Conservation (phyloP, 441 rosid genomes). For the Eugenia klotzschiana region DNA sequence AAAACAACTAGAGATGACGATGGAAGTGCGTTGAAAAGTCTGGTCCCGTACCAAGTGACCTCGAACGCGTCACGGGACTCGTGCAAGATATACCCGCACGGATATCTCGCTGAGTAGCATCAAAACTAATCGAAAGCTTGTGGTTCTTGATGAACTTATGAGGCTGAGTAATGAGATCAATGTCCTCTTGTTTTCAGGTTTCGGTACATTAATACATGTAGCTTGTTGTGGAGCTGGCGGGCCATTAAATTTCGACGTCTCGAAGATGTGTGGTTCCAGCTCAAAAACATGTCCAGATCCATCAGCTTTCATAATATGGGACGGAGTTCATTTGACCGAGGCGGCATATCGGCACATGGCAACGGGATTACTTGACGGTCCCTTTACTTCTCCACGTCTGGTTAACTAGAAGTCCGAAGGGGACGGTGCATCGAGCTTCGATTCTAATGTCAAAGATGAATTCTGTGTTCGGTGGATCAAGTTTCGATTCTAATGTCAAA, state of each 20-base stretch:
- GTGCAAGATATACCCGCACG: not conserved
- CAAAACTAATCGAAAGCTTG: not conserved
- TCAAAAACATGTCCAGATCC: slow-evolving; percentile 41
- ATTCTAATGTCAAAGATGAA: not conserved
- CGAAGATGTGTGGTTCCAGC: slow-evolving; percentile 5
- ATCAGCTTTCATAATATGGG: slow-evolving; percentile 40
- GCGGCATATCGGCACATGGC: slow-evolving; percentile 44
- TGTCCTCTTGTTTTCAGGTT: not conserved
- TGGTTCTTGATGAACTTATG: not conserved
- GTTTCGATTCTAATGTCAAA: not conserved
- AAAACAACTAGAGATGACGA: not conserved
- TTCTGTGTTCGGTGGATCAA: not conserved
- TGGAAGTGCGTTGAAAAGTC: not conserved
- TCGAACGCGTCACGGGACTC: not conserved
- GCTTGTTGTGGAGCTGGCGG: not conserved
- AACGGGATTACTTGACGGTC: slow-evolving; percentile 25
- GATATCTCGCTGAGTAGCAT: too few species aligned
- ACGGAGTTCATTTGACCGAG: slow-evolving; percentile 60
- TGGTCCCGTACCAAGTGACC: too few species aligned
- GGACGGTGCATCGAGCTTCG: not conserved
- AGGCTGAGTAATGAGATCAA: not conserved
- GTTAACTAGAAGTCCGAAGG: not conserved
- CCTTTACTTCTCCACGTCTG: slow-evolving; percentile 29
- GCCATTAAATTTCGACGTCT: not conserved
- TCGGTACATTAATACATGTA: not conserved